Evolutionary conservation across 805 yeast species (phyloP).

Genomic region (Metschnikowia lochheadii): DNA sequence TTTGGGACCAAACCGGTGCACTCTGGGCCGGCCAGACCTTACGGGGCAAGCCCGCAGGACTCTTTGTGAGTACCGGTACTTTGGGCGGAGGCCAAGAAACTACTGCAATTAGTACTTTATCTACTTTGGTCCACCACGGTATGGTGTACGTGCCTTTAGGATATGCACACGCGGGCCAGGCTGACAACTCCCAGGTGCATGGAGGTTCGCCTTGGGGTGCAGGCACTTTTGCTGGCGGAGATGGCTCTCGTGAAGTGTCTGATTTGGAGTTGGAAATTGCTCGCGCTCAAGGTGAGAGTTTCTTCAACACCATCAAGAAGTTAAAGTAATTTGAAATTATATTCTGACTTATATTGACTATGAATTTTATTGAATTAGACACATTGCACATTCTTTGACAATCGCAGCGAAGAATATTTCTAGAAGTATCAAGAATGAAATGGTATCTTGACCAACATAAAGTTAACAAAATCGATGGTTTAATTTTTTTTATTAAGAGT

Average conservation of each 20-base stretch:
- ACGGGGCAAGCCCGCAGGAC: slow-evolving; percentile 68
- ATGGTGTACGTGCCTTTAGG: slow-evolving; percentile 75
- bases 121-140: slow-evolving; percentile 71
- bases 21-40: slow-evolving; percentile 71
- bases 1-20: slow-evolving; percentile 76
- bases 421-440: no score
- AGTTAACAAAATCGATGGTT: no score
- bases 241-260: slow-evolving; percentile 69
- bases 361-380: no score
- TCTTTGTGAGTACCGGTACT: slow-evolving; percentile 67
- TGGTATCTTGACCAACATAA: no score
- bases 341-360: no score
- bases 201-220: slow-evolving; percentile 91
- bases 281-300: slow-evolving; percentile 60
- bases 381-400: no score
- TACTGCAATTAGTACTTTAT: slow-evolving; percentile 56
- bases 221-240: slow-evolving; percentile 70
- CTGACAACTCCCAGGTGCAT: slow-evolving; percentile 62
- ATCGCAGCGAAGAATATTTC: no score
- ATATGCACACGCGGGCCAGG: slow-evolving; percentile 54
- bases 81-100: slow-evolving; percentile 79
- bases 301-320: slow-evolving; percentile 40
- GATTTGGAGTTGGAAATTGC: slow-evolving; percentile 64
- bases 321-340: background rate
- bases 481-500: no score